phyloP scores from a whole-genome alignment of 106 monocot species.

The Iris macrosiphon region DNA sequence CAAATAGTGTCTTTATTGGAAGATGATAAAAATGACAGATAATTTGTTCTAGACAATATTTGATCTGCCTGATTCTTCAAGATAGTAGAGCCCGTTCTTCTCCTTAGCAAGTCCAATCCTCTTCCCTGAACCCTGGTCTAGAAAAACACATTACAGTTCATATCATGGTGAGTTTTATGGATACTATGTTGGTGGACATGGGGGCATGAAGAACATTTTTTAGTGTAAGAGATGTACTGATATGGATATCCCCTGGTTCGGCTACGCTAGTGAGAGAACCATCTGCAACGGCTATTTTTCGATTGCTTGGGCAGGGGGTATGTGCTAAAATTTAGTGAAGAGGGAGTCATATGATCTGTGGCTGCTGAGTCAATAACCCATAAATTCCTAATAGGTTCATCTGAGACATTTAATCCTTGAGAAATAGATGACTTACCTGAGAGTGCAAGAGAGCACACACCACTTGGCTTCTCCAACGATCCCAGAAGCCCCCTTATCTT shows the following conservation, averaged over 20 bases:
- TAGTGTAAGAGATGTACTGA: not conserved
- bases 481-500: not conserved
- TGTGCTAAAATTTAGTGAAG: not conserved
- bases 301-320: constrained; percentile 8
- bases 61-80: not conserved
- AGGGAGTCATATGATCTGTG: constrained; percentile 11
- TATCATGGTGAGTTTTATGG: constrained; percentile 7
- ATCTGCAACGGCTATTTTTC: not conserved
- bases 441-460: too few species aligned
- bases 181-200: not conserved
- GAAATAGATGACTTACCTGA: not conserved
- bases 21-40: not conserved
- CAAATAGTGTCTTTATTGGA: not conserved
- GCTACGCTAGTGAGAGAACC: not conserved
- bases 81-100: not conserved
- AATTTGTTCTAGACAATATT: not conserved
- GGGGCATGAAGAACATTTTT: constrained; percentile 11
- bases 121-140: not conserved
- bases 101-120: constrained; percentile 10
- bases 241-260: not conserved
- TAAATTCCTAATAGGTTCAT: not conserved
- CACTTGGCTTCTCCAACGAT: not conserved
- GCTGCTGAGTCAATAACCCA: constrained; percentile 9
- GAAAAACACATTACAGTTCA: constrained; percentile 4
- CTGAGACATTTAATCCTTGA: not conserved